A percentile compares a stretch with the other conserved stretches of the same genome.
Evolutionary conservation across 345 rosid genomes (phyloP).

Genomic region (Geranium rotundifolium): DNA sequence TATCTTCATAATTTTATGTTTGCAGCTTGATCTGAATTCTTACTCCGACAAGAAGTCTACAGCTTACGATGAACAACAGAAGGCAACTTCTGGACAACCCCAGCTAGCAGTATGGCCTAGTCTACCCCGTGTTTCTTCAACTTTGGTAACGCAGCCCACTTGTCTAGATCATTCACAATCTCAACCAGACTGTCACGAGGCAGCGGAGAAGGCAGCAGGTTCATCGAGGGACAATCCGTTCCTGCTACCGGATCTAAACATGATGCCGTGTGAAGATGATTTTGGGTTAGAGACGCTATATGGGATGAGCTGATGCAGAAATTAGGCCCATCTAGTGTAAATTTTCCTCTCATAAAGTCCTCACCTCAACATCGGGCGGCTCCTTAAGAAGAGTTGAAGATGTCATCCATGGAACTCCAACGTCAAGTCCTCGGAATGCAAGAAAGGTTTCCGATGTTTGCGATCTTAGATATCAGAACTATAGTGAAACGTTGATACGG

Average conservation of each 20-base stretch:
- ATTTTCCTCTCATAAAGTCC: no score
- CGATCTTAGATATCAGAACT: no score
- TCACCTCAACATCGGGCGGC: no score
- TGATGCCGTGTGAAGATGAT: slow-evolving; percentile 26
- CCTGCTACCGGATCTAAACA: slow-evolving; percentile 65
- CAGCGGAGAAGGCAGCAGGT: slow-evolving; percentile 1
- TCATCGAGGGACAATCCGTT: slow-evolving; percentile 14
- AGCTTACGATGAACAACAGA: slow-evolving; percentile 5
- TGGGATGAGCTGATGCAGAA: slow-evolving; percentile 23
- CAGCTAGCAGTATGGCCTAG: slow-evolving; percentile 1
- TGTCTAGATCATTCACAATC: slow-evolving; percentile 7
- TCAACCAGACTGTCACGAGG: slow-evolving; percentile 13
- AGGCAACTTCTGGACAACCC: slow-evolving; percentile 5
- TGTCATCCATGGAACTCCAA: no score
- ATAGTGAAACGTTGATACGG: no score
- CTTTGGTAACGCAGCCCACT: background rate
- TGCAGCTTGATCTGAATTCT: slow-evolving; percentile 46
- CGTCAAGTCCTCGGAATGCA: no score
- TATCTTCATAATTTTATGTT: background rate
- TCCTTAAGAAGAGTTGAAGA: no score
- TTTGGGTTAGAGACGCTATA: slow-evolving; percentile 17
- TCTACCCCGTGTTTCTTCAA: slow-evolving; percentile 5
- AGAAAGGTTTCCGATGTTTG: no score
- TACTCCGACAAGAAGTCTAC: slow-evolving; percentile 10
- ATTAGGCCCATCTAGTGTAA: background rate